A percentile compares a stretch with the other conserved stretches of the same genome.
phyloP scores from a whole-genome alignment of 352 stramenopile genomes.

The Globisporangium carolinianum region DNA sequence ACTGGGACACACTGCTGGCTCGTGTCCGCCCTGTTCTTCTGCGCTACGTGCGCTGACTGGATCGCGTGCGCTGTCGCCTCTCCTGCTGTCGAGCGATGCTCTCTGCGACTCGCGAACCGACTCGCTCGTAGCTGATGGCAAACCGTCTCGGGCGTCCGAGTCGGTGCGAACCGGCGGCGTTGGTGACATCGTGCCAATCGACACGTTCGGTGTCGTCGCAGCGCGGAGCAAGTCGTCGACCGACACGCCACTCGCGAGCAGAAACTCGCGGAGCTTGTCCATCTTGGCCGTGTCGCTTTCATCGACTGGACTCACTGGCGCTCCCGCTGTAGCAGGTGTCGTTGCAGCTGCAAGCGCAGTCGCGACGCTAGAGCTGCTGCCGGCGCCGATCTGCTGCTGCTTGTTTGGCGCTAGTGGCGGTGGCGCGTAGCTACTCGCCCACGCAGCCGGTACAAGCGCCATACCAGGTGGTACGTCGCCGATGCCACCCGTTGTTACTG shows the following conservation, averaged over 20 bases:
- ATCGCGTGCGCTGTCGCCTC: too few relatives aligned
- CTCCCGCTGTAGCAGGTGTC: not conserved
- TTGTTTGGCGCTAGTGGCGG: not conserved
- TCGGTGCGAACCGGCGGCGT: not conserved
- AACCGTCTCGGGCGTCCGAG: too few relatives aligned
- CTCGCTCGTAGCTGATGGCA: too few relatives aligned
- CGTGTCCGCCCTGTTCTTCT: too few relatives aligned
- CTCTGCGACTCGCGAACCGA: too few relatives aligned
- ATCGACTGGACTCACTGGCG: not conserved
- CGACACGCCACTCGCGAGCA: conserved; percentile 51
- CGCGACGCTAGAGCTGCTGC: not conserved
- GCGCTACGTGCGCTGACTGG: too few relatives aligned
- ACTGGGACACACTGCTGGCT: too few relatives aligned
- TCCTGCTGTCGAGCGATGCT: too few relatives aligned
- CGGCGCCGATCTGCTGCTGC: not conserved
- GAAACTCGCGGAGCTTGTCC: conserved; percentile 54
- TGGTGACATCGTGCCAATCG: conserved; percentile 9
- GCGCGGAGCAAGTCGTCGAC: conserved; percentile 67
- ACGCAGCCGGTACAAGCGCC: conserved; percentile 37
- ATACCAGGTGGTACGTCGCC: conserved; percentile 31
- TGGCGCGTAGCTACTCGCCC: conserved; percentile 16
- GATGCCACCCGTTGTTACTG: not conserved
- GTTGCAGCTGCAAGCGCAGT: not conserved
- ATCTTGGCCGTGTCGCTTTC: conserved; percentile 23
- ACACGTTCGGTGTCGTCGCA: conserved; percentile 38